These are phyloP conservation scores for Sporopachydermia quercuum DNA, from an alignment of 805 yeast species.

Conservation along the genomic window DNA sequence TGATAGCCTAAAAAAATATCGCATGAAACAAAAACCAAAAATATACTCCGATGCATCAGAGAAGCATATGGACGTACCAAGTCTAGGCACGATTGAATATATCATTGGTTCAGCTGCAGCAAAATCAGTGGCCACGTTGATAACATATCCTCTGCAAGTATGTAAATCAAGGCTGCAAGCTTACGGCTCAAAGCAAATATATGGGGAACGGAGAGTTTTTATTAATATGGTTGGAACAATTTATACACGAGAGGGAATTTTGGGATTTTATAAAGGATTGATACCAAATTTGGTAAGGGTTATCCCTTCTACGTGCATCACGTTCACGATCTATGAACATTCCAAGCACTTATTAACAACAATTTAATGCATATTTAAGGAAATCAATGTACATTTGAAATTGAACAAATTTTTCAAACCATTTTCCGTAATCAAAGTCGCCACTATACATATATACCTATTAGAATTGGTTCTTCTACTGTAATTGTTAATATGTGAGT, in stretches of 20 bases:
- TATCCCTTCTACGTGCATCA: slow-evolving; percentile 84
- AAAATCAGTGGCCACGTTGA: slow-evolving; percentile 50
- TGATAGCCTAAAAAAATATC: slow-evolving; percentile 48
- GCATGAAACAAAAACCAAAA: slow-evolving; percentile 6
- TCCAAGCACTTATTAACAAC: slow-evolving; percentile 20
- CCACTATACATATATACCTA: no score
- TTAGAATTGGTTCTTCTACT: no score
- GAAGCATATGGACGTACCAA: slow-evolving; percentile 8
- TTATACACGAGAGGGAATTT: slow-evolving; percentile 34
- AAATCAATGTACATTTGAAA: not conserved
- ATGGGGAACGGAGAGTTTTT: slow-evolving; percentile 16
- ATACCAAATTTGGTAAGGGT: slow-evolving; percentile 67
- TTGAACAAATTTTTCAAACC: no score
- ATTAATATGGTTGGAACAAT: slow-evolving; percentile 24
- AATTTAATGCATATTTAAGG: not conserved
- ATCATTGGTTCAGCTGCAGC: slow-evolving; percentile 52
- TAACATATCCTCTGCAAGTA: slow-evolving; percentile 77
- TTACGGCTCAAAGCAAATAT: slow-evolving; percentile 17
- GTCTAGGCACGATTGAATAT: slow-evolving; percentile 38
- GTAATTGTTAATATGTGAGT: no score
- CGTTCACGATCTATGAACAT: slow-evolving; percentile 74
- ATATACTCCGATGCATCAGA: slow-evolving; percentile 13
- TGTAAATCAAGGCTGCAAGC: slow-evolving; percentile 63
- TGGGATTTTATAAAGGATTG: slow-evolving; percentile 75
- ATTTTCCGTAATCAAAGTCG: no score